Percentiles rank a stretch among this genome's conserved stretches.
Conservation (phyloP, 306 rosid species). For the Quercus bicolor region DNA sequence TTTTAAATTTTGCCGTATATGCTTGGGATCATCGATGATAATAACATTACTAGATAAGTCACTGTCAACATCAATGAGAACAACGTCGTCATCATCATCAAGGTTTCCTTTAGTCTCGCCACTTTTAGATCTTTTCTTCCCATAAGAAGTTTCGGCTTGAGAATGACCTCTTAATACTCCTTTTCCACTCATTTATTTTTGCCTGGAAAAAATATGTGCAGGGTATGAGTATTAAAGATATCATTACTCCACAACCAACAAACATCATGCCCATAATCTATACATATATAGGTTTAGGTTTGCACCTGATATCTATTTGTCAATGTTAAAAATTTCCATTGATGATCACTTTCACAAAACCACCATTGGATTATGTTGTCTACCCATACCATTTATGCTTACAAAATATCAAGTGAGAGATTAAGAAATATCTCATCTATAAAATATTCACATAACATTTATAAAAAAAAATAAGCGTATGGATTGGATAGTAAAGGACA, state of each 20-base stretch:
- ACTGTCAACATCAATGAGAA: constrained; percentile 61
- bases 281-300: too few species aligned
- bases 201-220: constrained; percentile 6
- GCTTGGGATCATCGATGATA: constrained; percentile 45
- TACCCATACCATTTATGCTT: too few species aligned
- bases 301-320: too few species aligned
- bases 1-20: constrained; percentile 18
- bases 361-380: too few species aligned
- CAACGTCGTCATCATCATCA: constrained; percentile 28
- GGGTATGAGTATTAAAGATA: background rate
- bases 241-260: background rate
- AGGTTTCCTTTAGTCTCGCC: constrained; percentile 32
- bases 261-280: background rate
- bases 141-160: constrained; percentile 44
- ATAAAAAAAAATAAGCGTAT: too few species aligned
- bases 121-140: constrained; percentile 33
- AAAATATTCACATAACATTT: too few species aligned
- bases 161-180: constrained; percentile 36
- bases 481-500: too few species aligned
- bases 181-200: constrained; percentile 55
- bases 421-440: too few species aligned
- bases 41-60: constrained; percentile 54
- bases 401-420: too few species aligned
- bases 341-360: too few species aligned
- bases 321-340: too few species aligned